Base-by-base conservation (phyloP, 2,329 filamentous ascomycete genomes). In the Tolypocladium paradoxum region DNA sequence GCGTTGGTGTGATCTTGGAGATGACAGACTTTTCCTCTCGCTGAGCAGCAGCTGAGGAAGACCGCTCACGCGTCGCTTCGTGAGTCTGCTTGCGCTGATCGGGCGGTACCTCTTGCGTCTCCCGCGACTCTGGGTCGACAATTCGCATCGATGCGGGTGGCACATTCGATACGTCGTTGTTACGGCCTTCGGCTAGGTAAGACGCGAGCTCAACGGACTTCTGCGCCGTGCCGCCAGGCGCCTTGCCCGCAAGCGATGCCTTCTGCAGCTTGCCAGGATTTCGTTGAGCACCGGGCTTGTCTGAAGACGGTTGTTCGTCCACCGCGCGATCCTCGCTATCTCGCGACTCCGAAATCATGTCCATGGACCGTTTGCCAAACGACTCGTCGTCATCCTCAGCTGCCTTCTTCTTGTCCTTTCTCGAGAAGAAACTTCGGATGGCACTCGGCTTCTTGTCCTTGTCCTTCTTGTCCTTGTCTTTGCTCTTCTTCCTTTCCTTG, bases 401-500 rank as follows among this genome's bases (percentile, higher is more conserved):
- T 48, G 72, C 70, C 55, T 75, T 76, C 69, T 81, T 83, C 71
- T 76, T 82, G 60, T 83, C 79, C 59, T 82, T 82, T 58, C 81
- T 73, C 49, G 81, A 83, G 66, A 84, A 84, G 67, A 84, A 76
- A 62, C 76, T 81, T 51, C 81, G 78, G 59, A 84, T 73, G 14
- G 69, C 75, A 54, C 78, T 76, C 2, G 77, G 69, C 60, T 81
- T 81, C 67, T 80, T 81, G 12, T 82, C 78, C 70, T 90, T 92
- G 54, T 90, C 86, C 50, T 88, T 76, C 60, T 83, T 84, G 56
- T 91, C 87, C 56, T 79, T 77, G 65, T 89, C 79, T 61, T 83
- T 90, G 67, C 82, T 85, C 66, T 84, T 88, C 69, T 87, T 87
- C 59, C 88, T 85, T 49, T 92, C 87, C 68, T 88, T 70, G 43